Base-by-base conservation (phyloP, 495 filamentous ascomycete species). In the Aspergillus bertholletiae region DNA sequence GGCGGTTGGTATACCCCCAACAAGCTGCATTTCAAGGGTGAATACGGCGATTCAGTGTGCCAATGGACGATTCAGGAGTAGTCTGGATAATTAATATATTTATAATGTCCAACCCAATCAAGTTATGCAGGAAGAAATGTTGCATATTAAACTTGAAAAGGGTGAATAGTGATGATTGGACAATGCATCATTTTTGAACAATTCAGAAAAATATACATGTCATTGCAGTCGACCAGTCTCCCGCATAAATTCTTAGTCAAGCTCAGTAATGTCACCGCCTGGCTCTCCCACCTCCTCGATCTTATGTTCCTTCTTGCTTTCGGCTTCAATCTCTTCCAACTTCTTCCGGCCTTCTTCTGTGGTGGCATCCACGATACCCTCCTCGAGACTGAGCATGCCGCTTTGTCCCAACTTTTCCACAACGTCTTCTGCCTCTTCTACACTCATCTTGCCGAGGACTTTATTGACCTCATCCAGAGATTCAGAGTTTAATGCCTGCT, bases 391-490 rank as follows among this genome's bases (percentile, higher is more conserved):
- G 59, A 98, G 74, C 83, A 97, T 94, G 17, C 88, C 90, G 6
- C 90, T 88, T 76, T 96, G 81, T 20, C 92, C 84, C 47, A 98
- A 72, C 64, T 88, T 81, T 58, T 82, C 88, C 41, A 98, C 92
- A 20, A 97, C 68, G 61, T 90, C 88, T 73, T 98, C 95, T 0
- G 95, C 94, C 55, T 97, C 93, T 37, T 88, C 86, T 0, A 97
- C 90, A 54, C 83, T 87, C 92, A 98, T 90, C 66, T 88, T 88
- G 21, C 90, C 94, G 55, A 98, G 77, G 9, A 96, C 94, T 75
- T 95, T 92, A 73, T 98, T 98, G 41, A 98, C 92, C 69, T 92
- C 86, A 53, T 97, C 94, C 62, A 98, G 64, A 17, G 79, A 90
- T n/a, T 90, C 89, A 20, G 84, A 87, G 68, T 89, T 87, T 41